These are phyloP conservation scores for Tetrapyrgos nigripes DNA, from an alignment of 1,284 basidiomycete species.

Conservation along the genomic window DNA sequence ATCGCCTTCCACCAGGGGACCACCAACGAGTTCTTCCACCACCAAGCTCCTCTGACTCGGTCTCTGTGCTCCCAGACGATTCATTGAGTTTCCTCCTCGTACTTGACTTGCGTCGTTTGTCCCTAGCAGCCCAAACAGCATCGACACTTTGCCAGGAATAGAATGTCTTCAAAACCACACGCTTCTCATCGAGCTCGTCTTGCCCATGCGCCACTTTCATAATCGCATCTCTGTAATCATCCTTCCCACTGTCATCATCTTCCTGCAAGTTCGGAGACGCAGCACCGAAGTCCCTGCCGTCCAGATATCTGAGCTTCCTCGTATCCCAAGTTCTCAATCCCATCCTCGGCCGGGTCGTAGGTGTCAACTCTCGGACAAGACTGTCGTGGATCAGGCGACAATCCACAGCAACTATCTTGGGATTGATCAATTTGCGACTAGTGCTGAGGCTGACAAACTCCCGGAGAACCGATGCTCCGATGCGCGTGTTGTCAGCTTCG, in stretches of 20 bases:
- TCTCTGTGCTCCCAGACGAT: slow-evolving; percentile 35
- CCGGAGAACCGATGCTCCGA: slow-evolving; percentile 66
- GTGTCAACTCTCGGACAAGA: slow-evolving; percentile 63
- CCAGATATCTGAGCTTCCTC: slow-evolving; percentile 68
- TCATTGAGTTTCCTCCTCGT: slow-evolving; percentile 49
- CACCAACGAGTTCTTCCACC: slow-evolving; percentile 47
- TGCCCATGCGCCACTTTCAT: slow-evolving; percentile 46
- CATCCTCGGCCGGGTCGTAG: slow-evolving; percentile 65
- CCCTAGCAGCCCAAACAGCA: slow-evolving; percentile 65
- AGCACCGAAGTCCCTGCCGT: slow-evolving; percentile 58
- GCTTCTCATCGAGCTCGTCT: slow-evolving; percentile 74
- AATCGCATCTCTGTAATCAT: slow-evolving; percentile 12
- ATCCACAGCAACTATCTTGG: slow-evolving; percentile 75
- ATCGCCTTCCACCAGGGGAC: slow-evolving; percentile 47
- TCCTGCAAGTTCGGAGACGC: not conserved
- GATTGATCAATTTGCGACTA: slow-evolving; percentile 53
- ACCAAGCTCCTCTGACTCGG: slow-evolving; percentile 19
- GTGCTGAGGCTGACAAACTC: slow-evolving; percentile 69
- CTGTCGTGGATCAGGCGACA: slow-evolving; percentile 74
- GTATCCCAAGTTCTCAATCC: slow-evolving; percentile 79
- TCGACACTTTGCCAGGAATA: slow-evolving; percentile 88
- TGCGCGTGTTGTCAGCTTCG: slow-evolving; percentile 81
- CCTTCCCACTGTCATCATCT: slow-evolving; percentile 8
- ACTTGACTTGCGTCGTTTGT: slow-evolving; percentile 58
- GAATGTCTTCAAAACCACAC: slow-evolving; percentile 86